phyloP scores from a whole-genome alignment of 2,329 filamentous ascomycete genomes.

The Tothia fuscella region DNA sequence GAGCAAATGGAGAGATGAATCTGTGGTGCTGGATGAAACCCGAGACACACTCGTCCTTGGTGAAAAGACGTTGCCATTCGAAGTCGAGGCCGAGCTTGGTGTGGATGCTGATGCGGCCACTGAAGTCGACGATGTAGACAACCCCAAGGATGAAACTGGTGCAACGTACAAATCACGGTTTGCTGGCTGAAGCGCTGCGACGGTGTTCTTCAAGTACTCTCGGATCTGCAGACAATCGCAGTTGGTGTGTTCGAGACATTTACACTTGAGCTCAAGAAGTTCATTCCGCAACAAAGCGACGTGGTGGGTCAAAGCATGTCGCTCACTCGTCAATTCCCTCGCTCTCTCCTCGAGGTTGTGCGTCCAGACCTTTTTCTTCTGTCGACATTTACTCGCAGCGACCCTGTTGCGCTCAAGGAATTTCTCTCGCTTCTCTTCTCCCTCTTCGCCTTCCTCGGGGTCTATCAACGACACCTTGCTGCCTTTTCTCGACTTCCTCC shows the following conservation, averaged over 20 bases:
- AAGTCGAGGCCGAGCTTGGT: no score
- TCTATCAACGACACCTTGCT: neutral
- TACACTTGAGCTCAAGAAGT: conserved; percentile 25
- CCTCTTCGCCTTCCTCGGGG: conserved; percentile 7
- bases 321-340: conserved; percentile 25
- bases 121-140: neutral
- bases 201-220: conserved; percentile 20
- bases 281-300: conserved; percentile 24
- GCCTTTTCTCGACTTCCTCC: neutral
- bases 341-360: conserved; percentile 36
- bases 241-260: conserved; percentile 24
- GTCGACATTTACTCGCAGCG: conserved; percentile 62
- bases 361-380: conserved; percentile 53
- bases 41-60: no score
- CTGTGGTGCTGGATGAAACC: no score
- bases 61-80: no score
- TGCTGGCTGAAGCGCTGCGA: conserved; percentile 2
- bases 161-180: neutral
- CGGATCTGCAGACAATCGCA: conserved; percentile 27
- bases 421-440: conserved; percentile 35
- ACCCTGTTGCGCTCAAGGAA: conserved; percentile 60
- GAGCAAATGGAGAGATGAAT: no score
- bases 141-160: neutral
- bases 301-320: conserved; percentile 24
- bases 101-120: neutral